Base-by-base conservation (phyloP, 352 stramenopile genomes). In the Globisporangium megalacanthum region DNA sequence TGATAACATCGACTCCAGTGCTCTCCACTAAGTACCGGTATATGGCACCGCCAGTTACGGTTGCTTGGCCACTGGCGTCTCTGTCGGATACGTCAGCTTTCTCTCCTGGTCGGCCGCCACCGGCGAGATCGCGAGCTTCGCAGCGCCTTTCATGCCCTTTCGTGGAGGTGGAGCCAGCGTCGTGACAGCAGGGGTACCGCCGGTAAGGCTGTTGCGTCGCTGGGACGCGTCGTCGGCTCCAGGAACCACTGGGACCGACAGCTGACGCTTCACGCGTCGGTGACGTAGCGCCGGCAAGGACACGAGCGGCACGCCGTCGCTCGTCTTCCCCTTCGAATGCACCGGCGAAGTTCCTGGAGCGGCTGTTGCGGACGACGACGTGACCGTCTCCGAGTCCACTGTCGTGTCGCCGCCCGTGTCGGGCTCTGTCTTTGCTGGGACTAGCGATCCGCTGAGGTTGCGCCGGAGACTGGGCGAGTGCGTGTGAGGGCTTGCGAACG, bases 91-190 rank as follows among this genome's bases (percentile, higher is more conserved):
- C 19, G 52, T 31, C 33, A 65, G 60, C 29, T 68, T 71, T 17
- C 49, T 49, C 17, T 49, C 55, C 20, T 64, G 31, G 15, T 68
- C 62, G 39, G 77, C 56, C 35, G 67, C 69, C 49, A 81, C 56
- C 1, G 72, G 73, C 0, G 72, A 81, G 37, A 77, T 77, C 9
- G 79, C 65, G 45, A 81, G 22, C 47, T 79, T 75, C n/a, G 72
- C 35, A 5, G 69, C 54, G 6, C 60, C 71, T 59, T 76, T 48
- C 22, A 49, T 61, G 13, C 52, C 65, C 49, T 66, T 69, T 37
- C 68, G 48, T 0, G 31, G 29, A 4, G 42, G 15, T n/a, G 42
- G 42, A 6, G n/a, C 19, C 42, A 47, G 42, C 42, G 42, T 25
- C 15, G 42, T 25, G 39, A 15, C 13, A n/a, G 53, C 17, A 15